phyloP scores from a whole-genome alignment of 164 flowering plant species.

The Platanus orientalis region DNA sequence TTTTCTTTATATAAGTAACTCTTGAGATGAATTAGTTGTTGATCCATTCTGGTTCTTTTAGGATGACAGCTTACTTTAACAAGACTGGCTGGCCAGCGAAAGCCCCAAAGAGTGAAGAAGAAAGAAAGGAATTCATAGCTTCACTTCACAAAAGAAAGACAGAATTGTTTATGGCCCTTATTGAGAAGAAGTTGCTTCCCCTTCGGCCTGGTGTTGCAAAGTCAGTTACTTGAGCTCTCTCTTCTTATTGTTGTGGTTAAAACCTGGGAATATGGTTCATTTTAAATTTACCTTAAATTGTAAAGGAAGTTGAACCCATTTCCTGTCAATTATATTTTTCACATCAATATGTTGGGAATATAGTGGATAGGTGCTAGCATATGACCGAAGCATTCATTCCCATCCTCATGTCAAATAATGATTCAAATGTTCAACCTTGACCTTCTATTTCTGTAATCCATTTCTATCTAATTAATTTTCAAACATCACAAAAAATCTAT shows the following conservation, averaged over 20 bases:
- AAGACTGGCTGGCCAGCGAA: slow-evolving; percentile 90
- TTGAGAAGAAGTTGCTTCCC: slow-evolving; percentile 90
- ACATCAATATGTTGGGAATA: no score
- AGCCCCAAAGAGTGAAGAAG: slow-evolving; percentile 75
- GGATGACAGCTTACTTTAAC: slow-evolving; percentile 98
- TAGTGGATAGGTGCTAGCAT: no score
- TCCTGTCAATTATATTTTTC: background rate
- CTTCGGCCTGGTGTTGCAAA: slow-evolving; percentile 98
- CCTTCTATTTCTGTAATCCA: no score
- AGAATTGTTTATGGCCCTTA: slow-evolving; percentile 84
- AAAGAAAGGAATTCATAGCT: slow-evolving; percentile 81
- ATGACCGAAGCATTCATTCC: no score
- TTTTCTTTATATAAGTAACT: background rate
- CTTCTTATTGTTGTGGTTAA: background rate
- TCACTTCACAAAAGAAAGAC: slow-evolving; percentile 91
- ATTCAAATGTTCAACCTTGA: no score
- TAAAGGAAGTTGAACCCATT: background rate
- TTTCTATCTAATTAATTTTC: no score
- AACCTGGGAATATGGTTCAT: background rate
- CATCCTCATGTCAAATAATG: no score
- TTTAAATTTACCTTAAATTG: background rate
- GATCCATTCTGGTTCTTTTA: slow-evolving; percentile 18
- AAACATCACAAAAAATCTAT: no score
- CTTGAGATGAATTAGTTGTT: slow-evolving; percentile 7
- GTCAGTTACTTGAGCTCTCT: slow-evolving; percentile 34